phyloP scores from a whole-genome alignment of 768 basidiomycete genomes.

The Mycena latifolia region DNA sequence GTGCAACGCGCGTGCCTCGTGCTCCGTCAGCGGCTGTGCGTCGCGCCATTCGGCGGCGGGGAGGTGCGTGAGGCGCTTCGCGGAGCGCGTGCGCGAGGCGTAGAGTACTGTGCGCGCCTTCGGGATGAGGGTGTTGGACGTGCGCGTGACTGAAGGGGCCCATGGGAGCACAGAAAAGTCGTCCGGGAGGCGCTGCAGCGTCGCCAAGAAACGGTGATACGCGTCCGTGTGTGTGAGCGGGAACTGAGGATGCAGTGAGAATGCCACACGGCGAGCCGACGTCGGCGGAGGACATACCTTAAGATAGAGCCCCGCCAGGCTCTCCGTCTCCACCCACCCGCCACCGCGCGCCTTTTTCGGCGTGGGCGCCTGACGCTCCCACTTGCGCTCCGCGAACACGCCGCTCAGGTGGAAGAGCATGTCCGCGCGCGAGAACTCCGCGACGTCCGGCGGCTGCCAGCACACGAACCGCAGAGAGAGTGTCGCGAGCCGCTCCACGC shows the following conservation, averaged over 20 bases:
- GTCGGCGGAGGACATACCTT: slow-evolving; percentile 1
- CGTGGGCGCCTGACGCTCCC: slow-evolving; percentile 7
- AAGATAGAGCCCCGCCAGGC: slow-evolving; percentile 23
- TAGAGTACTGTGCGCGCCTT: slow-evolving; percentile 4
- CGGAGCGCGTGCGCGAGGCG: slow-evolving; percentile 20
- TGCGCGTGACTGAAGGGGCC: slow-evolving; percentile 15
- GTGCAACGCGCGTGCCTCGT: slow-evolving; percentile 9
- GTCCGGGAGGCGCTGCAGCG: slow-evolving; percentile 4
- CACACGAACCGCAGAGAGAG: slow-evolving; percentile 21
- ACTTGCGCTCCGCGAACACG: slow-evolving; percentile 22
- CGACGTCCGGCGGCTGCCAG: slow-evolving; percentile 21
- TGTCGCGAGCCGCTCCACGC: slow-evolving; percentile 17
- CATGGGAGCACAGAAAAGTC: slow-evolving; percentile 11
- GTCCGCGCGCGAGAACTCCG: slow-evolving; percentile 5
- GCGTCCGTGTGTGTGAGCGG: slow-evolving; percentile 4
- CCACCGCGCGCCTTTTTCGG: not conserved
- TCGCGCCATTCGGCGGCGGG: slow-evolving; percentile 7
- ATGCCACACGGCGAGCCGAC: not conserved
- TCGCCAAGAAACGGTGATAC: slow-evolving; percentile 14
- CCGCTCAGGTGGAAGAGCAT: slow-evolving; percentile 28
- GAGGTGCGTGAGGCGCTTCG: not conserved
- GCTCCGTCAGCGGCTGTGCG: slow-evolving; percentile 2
- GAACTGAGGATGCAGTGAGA: not conserved
- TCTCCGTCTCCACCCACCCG: not conserved
- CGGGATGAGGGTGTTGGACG: slow-evolving; percentile 6